phyloP scores from a whole-genome alignment of 805 yeast species.

The Suhomyces pyralidae region DNA sequence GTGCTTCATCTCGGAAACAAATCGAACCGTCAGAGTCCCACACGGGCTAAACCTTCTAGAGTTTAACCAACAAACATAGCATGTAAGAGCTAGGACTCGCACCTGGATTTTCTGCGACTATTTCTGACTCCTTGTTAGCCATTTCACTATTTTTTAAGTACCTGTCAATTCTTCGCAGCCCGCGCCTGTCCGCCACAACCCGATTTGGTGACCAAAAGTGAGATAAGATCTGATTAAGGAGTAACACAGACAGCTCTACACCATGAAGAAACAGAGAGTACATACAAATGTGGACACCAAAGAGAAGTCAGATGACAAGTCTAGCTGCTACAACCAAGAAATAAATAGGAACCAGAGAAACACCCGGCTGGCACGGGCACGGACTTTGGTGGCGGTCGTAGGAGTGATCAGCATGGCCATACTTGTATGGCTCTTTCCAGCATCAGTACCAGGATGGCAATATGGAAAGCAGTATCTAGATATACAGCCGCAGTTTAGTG shows the following conservation, averaged over 20 bases:
- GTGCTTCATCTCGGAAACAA: not conserved
- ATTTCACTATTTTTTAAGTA: not conserved
- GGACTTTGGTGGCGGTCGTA: not conserved
- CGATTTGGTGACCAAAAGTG: not conserved
- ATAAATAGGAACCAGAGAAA: not conserved
- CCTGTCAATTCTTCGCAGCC: not conserved
- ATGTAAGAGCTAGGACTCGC: not conserved
- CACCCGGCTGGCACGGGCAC: not conserved
- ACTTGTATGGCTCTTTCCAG: not conserved
- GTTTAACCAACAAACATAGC: not conserved
- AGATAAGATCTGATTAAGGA: not conserved
- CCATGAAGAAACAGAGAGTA: not conserved
- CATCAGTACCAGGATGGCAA: not conserved
- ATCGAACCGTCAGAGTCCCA: not conserved
- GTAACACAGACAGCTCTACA: not conserved
- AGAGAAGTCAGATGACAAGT: not conserved
- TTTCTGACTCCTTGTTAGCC: not conserved
- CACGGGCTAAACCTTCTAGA: not conserved
- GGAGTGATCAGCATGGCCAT: not conserved
- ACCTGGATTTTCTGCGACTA: not conserved
- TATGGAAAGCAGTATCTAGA: not conserved
- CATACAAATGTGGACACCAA: not conserved
- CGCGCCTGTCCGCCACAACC: not conserved
- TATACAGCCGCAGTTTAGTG: not conserved
- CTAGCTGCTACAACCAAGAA: not conserved